Base-by-base conservation (phyloP, 2,329 filamentous ascomycete genomes). In the Aureobasidium sp. region DNA sequence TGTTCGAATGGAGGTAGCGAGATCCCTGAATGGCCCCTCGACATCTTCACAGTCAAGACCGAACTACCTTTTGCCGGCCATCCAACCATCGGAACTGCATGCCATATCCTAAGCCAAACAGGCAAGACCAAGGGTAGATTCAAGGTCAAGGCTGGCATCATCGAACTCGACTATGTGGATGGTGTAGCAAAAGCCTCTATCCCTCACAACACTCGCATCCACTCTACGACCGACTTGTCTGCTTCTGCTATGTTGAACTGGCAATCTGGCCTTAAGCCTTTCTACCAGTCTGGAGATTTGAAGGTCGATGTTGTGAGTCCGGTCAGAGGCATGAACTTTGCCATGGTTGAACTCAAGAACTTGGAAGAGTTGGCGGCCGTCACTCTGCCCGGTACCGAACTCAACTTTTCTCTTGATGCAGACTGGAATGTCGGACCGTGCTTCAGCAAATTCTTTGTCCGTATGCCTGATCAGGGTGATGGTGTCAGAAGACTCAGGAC, bases 321-420 rank as follows among this genome's bases (percentile, higher is more conserved):
- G 50, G 88, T 91, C 39, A 84, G 84, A 48, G 89, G 89, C 52
- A 88, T 92, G 86, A 84, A 83, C 0, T 92, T 91, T 72, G 74
- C 84, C n/a, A 80, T 90, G 36, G 77, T 88, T 15, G 76, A 83
- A 66, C 77, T 94, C 26, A 77, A 82, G 0, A 80, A 79, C 60
- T 73, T 90, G 10, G 84, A 84, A 34, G 79, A 81, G 8, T 77
- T 93, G 20, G 79, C 75, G 5, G 67, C 73, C 13, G 72, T 79
- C 12, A 75, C 78, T 3, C 66, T 73, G 7, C 65, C 63, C 34
- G 66, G 67, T 3, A 68, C 71, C 37, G 67, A 68, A 34, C 69
- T 76, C 13, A 68, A 77, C 46, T 72, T 67, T 17, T 66, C 68
- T 46, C 69, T 79, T 20, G 78, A 80, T 64, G 64, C 71, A 46